Evolutionary conservation across 352 stramenopile species (phyloP).

Genomic region (Globisporangium cylindrosporum): DNA sequence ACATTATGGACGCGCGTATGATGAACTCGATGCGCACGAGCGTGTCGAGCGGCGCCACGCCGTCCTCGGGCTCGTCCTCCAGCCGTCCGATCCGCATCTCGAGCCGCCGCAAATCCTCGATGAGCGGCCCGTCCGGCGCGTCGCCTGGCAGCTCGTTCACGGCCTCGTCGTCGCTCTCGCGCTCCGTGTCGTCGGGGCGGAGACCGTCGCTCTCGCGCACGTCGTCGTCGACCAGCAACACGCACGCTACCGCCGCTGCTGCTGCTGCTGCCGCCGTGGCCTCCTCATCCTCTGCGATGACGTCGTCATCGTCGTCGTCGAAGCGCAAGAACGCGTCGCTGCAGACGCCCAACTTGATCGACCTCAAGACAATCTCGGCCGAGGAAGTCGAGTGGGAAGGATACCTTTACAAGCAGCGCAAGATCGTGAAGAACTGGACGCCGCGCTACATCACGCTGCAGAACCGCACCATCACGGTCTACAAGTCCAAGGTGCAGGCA

Average conservation of each 20-base stretch:
- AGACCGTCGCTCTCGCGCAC: constrained; percentile 37
- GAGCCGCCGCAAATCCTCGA: constrained; percentile 48
- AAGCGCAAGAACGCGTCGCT: constrained; percentile 20
- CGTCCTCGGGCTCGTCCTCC: background rate
- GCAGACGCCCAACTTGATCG: constrained; percentile 76
- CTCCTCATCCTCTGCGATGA: background rate
- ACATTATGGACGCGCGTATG: constrained; percentile 63
- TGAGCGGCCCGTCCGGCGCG: constrained; percentile 24
- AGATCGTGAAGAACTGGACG: constrained; percentile 89
- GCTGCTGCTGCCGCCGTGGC: constrained; percentile 16
- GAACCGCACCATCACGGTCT: constrained; percentile 77
- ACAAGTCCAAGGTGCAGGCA: constrained; percentile 86
- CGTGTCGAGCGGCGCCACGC: constrained; percentile 21
- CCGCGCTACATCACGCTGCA: constrained; percentile 85
- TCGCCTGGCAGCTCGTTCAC: constrained; percentile 20
- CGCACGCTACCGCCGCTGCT: constrained; percentile 10
- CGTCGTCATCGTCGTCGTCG: constrained; percentile 8
- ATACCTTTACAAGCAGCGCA: constrained; percentile 88
- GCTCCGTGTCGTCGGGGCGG: constrained; percentile 20
- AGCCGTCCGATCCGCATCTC: constrained; percentile 20
- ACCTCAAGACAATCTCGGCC: constrained; percentile 84
- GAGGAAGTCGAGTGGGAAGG: constrained; percentile 88
- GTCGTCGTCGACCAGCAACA: constrained; percentile 23
- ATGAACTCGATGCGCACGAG: constrained; percentile 46
- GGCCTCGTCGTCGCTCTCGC: constrained; percentile 21